Base-by-base conservation (phyloP, 129 eudicot genomes). In the Centella asiatica region DNA sequence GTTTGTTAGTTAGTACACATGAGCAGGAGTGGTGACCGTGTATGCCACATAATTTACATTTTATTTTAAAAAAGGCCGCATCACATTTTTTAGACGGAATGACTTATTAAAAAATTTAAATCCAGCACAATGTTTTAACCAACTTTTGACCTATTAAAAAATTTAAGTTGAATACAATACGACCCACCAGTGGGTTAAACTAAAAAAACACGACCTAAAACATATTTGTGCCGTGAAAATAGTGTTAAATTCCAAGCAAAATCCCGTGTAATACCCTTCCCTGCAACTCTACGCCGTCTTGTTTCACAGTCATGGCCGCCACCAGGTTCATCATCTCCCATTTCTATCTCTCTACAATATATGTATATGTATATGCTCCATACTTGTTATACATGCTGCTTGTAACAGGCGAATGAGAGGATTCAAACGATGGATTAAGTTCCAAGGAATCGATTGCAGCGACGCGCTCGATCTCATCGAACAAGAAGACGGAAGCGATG, bases 381-480 rank as follows among this genome's bases (percentile, higher is more conserved):
- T 23, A 48, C 20, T 1, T 19, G 22, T 48, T 23, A 19, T 48
- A 48, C 26, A 11, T 52, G 13, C 26, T 1, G n/a, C n/a, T 12
- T 52, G 39, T 0, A 57, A 24, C 74, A 80, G 98, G 71, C 87
- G 71, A 60, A 50, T 92, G 78, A 62, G 95, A 76, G 80, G 73
- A 22, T 92, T 92, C 94, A 92, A 76, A 71, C 78, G 94, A 42
- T 92, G 94, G 98, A 92, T 92, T 94, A 79, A 67, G 31, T 26
- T 42, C 11, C 77, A 79, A 39, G 79, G 78, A 56, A 69, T 92
- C 23, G 66, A 81, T n/a, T 68, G 77, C 75, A 87, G 88, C 73
- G 85, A 84, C 70, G 82, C 90, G 0, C 82, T 92, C 29, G 58
- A 73, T 23, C 34, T 90, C 66, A 2, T 69, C 68, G 64, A 60